Conservation (phyloP, 768 basidiomycete genomes). For the Suillus paluster region DNA sequence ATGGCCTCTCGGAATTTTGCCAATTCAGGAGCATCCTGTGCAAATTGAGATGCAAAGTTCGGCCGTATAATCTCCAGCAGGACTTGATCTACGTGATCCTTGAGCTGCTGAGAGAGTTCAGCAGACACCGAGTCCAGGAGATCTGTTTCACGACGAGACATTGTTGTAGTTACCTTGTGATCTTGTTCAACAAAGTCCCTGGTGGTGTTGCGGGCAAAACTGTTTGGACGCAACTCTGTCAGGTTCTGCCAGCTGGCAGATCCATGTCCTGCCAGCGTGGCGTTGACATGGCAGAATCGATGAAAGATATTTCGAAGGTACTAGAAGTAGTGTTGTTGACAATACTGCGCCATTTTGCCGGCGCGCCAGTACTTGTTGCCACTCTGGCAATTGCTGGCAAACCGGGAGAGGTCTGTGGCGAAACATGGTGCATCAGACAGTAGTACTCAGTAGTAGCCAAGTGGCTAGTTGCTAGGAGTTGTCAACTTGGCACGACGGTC, state of each 20-base stretch:
- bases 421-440: not conserved
- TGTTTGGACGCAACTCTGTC: not conserved
- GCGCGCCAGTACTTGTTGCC: not conserved
- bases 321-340: not conserved
- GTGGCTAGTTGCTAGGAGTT: not conserved
- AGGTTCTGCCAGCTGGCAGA: not conserved
- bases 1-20: slow-evolving; percentile 1
- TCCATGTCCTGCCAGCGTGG: not conserved
- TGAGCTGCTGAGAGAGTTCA: slow-evolving; percentile 7
- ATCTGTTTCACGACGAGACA: not conserved
- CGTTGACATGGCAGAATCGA: not conserved
- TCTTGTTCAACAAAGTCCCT: not conserved
- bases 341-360: not conserved
- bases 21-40: not conserved
- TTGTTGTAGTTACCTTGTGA: not conserved
- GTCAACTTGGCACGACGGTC: too few relatives aligned
- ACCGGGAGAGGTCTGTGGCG: not conserved
- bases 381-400: not conserved
- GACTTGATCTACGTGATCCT: too few relatives aligned
- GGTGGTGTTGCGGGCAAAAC: not conserved
- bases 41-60: slow-evolving; percentile 7
- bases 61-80: slow-evolving; percentile 5
- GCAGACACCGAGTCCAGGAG: slow-evolving; percentile 3
- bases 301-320: not conserved
- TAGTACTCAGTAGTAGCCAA: not conserved